Conservation (phyloP, 192 early-diverging fungal species). For the Powellomyces hirtus region DNA sequence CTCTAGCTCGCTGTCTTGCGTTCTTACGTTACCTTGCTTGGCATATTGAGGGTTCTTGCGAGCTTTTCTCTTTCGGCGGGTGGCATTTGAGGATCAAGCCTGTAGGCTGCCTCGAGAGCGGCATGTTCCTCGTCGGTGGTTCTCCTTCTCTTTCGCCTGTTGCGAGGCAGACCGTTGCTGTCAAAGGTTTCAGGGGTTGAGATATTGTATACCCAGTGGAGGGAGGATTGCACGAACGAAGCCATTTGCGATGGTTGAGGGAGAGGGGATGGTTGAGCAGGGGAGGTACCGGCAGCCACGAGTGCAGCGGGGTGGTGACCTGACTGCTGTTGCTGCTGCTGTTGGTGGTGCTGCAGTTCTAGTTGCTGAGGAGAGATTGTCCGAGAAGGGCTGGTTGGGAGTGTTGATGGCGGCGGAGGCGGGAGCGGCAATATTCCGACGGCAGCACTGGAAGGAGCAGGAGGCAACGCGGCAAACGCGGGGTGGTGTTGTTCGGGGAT, state of each 20-base stretch:
- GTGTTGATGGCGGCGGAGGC: background rate
- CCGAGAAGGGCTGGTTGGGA: no score
- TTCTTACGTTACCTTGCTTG: constrained; percentile 7
- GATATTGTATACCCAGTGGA: constrained; percentile 20
- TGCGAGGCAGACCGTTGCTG: background rate
- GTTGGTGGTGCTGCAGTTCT: background rate
- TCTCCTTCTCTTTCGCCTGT: constrained; percentile 12
- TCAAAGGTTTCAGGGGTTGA: constrained; percentile 9
- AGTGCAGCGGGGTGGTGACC: background rate
- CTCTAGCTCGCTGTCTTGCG: no score
- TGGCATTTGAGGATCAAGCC: constrained; percentile 25
- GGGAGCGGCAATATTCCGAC: no score
- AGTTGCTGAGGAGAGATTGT: background rate
- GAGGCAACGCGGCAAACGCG: no score
- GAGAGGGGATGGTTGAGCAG: background rate
- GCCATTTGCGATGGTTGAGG: constrained; percentile 10
- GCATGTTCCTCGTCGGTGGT: constrained; percentile 24
- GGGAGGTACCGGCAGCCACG: background rate
- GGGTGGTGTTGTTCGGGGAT: background rate
- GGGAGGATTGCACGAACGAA: constrained; percentile 2
- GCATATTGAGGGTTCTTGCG: constrained; percentile 18
- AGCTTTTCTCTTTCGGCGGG: constrained; percentile 20
- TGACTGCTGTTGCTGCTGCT: background rate
- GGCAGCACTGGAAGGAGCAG: no score
- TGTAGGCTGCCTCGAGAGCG: constrained; percentile 20